Percentiles rank a stretch among this genome's conserved stretches.
phyloP scores from a whole-genome alignment of 306 rosid species.

The Fragaria iinumae region DNA sequence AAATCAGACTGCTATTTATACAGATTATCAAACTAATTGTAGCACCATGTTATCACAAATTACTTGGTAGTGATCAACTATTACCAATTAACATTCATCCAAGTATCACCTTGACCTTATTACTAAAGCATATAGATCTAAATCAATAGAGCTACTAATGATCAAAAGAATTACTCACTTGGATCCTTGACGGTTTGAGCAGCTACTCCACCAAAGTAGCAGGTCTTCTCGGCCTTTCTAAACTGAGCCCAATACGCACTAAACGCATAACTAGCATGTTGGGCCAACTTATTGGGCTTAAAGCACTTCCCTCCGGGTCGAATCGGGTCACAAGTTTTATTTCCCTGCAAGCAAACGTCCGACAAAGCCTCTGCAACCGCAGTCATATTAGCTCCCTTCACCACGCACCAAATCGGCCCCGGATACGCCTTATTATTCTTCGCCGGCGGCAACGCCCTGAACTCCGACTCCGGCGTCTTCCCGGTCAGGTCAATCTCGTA shows the following conservation, averaged over 20 bases:
- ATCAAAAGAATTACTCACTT: constrained; percentile 44
- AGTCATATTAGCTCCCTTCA: constrained; percentile 56
- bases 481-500: constrained; percentile 68
- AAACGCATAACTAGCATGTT: constrained; percentile 69
- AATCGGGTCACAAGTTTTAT: constrained; percentile 61
- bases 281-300: constrained; percentile 38
- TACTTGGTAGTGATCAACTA: too few species aligned
- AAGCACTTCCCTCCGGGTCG: constrained; percentile 51
- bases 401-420: constrained; percentile 80
- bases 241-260: constrained; percentile 83
- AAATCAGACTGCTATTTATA: not conserved
- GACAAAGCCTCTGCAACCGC: constrained; percentile 54
- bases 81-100: not conserved
- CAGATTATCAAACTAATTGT: not conserved
- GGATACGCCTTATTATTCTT: constrained; percentile 41
- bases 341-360: constrained; percentile 81
- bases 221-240: constrained; percentile 44
- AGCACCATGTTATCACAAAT: not conserved
- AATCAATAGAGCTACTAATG: too few species aligned
- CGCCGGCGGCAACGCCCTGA: constrained; percentile 50
- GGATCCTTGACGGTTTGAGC: constrained; percentile 59
- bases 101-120: not conserved
- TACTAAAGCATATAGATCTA: not conserved
- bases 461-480: constrained; percentile 37
- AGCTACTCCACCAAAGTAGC: constrained; percentile 73